Percentiles rank a stretch among this genome's conserved stretches.
Conservation (phyloP, 257 asterid species). For the Echites panduratus region DNA sequence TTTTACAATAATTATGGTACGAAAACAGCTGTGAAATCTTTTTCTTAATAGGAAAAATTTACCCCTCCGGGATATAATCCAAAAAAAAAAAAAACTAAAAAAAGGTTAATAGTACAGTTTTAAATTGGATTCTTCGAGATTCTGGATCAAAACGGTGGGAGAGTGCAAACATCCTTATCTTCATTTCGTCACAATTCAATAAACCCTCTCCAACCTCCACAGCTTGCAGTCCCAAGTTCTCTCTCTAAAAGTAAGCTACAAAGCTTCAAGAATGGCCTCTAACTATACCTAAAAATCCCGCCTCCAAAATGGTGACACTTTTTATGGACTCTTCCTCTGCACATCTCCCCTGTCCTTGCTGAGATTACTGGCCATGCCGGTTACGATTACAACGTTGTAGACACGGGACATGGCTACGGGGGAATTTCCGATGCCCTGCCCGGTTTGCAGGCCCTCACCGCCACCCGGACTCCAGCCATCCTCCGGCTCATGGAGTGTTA, state of each 20-base stretch:
- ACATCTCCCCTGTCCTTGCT: slow-evolving; percentile 9
- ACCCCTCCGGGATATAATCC: no score
- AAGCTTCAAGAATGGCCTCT: not conserved
- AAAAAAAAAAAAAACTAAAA: no score
- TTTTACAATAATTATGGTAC: not conserved
- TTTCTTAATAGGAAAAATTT: no score
- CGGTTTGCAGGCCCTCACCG: slow-evolving; percentile 19
- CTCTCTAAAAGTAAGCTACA: no score
- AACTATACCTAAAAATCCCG: slow-evolving; percentile 14
- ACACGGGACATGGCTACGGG: slow-evolving; percentile 17
- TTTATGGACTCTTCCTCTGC: slow-evolving; percentile 17
- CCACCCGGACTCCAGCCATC: slow-evolving; percentile 13
- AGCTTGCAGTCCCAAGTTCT: no score
- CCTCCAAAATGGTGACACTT: slow-evolving; percentile 16
- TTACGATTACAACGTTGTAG: slow-evolving; percentile 16
- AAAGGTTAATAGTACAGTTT: no score
- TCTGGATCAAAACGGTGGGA: no score
- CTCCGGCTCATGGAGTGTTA: slow-evolving; percentile 18
- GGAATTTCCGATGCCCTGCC: slow-evolving; percentile 18
- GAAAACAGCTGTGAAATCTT: no score
- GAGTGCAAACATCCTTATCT: no score
- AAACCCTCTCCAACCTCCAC: no score
- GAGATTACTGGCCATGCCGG: slow-evolving; percentile 18
- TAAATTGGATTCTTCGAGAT: no score
- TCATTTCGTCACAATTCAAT: no score